Evolutionary conservation across 2,329 filamentous ascomycete genomes (phyloP).

Genomic region (Macrophomina tecta): DNA sequence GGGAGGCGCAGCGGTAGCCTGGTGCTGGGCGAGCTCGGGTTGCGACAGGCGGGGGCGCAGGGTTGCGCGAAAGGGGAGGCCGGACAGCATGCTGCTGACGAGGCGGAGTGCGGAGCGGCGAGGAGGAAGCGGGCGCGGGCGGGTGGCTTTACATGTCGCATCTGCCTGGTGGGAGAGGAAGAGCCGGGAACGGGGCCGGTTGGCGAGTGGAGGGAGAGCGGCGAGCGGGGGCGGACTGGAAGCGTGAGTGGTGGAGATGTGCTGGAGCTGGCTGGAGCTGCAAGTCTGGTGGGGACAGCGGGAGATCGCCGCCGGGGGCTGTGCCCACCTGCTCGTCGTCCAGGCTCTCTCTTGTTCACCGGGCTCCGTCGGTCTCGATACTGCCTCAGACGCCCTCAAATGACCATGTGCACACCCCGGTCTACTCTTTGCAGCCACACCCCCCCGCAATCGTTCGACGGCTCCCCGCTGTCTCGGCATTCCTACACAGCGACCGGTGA

Average conservation of each 20-base stretch:
- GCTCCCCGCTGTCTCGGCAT: no score
- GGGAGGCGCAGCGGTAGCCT: neutral
- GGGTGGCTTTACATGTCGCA: slow-evolving; percentile 25
- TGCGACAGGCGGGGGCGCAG: slow-evolving; percentile 6
- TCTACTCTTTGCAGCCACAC: no score
- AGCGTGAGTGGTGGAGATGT: slow-evolving; percentile 4
- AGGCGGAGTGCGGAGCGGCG: neutral
- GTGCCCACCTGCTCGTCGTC: neutral
- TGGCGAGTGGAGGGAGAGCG: slow-evolving; percentile 6
- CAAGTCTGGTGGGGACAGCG: slow-evolving; percentile 15
- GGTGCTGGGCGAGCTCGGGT: neutral
- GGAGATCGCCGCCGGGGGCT: slow-evolving; percentile 19
- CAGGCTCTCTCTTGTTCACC: neutral
- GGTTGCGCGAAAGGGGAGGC: slow-evolving; percentile 23
- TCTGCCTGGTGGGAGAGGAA: neutral
- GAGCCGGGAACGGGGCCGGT: slow-evolving; percentile 1
- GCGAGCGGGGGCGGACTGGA: slow-evolving; percentile 12
- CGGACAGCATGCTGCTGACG: slow-evolving; percentile 20
- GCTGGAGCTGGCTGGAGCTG: neutral
- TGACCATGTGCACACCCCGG: no score
- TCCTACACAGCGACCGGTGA: no score
- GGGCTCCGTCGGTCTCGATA: neutral
- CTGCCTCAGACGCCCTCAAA: no score
- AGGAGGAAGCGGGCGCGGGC: slow-evolving; percentile 14
- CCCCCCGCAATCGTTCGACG: no score